Evolutionary conservation across 1,284 basidiomycete species (phyloP).

Genomic region (Boletellus deceptivus): DNA sequence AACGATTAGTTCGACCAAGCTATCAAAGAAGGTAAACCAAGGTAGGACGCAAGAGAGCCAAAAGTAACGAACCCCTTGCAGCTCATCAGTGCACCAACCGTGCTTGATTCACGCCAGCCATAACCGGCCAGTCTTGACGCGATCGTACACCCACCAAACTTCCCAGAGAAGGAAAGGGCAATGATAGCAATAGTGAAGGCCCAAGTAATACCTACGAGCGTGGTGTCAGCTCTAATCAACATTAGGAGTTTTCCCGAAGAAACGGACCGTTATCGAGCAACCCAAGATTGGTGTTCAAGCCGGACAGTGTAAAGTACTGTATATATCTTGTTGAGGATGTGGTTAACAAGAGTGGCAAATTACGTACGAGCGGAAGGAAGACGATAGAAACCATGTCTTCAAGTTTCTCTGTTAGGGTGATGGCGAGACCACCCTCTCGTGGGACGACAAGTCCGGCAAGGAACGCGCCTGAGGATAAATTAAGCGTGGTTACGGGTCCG

Average conservation of each 20-base stretch:
- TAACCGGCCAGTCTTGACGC: constrained; percentile 73
- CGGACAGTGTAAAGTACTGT: constrained; percentile 86
- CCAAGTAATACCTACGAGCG: constrained; percentile 81
- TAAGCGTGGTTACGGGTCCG: constrained; percentile 38
- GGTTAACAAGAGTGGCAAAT: constrained; percentile 11
- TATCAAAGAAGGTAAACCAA: constrained; percentile 25
- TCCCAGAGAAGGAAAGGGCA: constrained; percentile 77
- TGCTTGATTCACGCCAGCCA: constrained; percentile 74
- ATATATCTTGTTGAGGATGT: constrained; percentile 1
- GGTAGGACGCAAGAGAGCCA: background rate
- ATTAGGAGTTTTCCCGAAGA: background rate
- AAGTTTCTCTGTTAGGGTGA: constrained; percentile 74
- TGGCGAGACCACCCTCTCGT: constrained; percentile 82
- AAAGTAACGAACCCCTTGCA: constrained; percentile 77
- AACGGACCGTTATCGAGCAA: constrained; percentile 63
- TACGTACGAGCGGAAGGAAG: constrained; percentile 77
- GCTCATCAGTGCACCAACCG: constrained; percentile 91
- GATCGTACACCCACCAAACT: constrained; percentile 75
- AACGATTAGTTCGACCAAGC: constrained; percentile 88
- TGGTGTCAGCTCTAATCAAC: constrained; percentile 37
- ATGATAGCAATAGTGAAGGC: constrained; percentile 82
- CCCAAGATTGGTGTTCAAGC: constrained; percentile 85
- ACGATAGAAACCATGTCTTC: constrained; percentile 82
- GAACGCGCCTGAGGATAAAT: constrained; percentile 63
- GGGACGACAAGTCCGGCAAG: constrained; percentile 88